Base-by-base conservation (phyloP, 345 rosid species). In the Ricinus communis region DNA sequence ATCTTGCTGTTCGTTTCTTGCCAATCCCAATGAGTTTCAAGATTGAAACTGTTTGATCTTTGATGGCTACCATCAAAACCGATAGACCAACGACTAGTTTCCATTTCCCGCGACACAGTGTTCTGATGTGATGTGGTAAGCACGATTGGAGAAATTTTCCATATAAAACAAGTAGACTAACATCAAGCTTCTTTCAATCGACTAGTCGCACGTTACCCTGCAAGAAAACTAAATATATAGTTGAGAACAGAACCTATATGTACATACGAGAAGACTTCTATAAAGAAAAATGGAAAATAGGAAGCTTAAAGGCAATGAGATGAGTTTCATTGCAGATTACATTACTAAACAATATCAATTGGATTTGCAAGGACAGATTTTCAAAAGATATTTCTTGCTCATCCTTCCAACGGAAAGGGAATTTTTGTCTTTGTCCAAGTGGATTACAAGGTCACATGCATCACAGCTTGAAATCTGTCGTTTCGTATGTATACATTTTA, bases 341-440 rank as follows among this genome's bases (percentile, higher is more conserved):
- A 30, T 38, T 38, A 38, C 43, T 18, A 28, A 27, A 33, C 22
- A 28, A 66, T n/a, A n/a, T n/a, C n/a, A n/a, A 27, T 60, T 43
- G 21, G 58, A 58, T 62, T 14, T 2, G 18, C 22, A 8, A 30
- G 3, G 33, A 10, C 50, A 16, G 11, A 46, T 58, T 41, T 3
- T 40, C 43, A 14, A n/a, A 33, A 70, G 69, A 53, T 60, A 57
- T 74, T 64, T 54, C 27, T 5, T 59, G 38, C 19, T 18, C 50
- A 7, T 41, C 30, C 59, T 47, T 6, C 73, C 61, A 56, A 62
- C 45, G 59, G 69, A 82, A 79, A 80, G 86, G 71, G 78, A n/a
- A 61, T 41, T 68, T 51, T 73, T 81, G 83, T 75, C 74, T 13
- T 60, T 57, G 0, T 75, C 63, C 55, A 53, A 25, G 21, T 40